Conservation (phyloP, 2,329 filamentous ascomycete species). For the Penicillium psychrosexuale region DNA sequence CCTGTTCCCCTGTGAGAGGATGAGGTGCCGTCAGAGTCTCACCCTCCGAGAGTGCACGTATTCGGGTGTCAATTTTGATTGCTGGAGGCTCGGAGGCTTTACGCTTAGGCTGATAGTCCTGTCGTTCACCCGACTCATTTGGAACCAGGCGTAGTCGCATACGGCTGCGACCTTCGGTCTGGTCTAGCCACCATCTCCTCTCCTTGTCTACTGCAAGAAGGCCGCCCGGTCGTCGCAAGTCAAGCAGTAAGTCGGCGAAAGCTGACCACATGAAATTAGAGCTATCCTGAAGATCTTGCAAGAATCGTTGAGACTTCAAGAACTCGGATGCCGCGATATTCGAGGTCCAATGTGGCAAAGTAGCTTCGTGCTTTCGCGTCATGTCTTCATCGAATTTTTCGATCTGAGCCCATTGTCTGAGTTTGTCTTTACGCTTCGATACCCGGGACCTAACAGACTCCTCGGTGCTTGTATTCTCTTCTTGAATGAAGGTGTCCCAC, state of each 20-base stretch:
- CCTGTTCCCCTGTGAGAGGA: conserved; percentile 30
- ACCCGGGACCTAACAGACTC: conserved; percentile 70
- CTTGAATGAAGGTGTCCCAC: conserved; percentile 83
- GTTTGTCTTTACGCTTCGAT: conserved; percentile 72
- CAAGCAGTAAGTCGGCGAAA: conserved; percentile 74
- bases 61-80: conserved; percentile 48
- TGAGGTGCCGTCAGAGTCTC: conserved; percentile 42
- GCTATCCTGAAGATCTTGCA: conserved; percentile 94
- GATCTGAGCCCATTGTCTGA: conserved; percentile 75
- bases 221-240: conserved; percentile 74
- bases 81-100: conserved; percentile 56
- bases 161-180: conserved; percentile 90
- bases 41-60: conserved; percentile 40
- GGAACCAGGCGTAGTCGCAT: conserved; percentile 88
- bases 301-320: conserved; percentile 80
- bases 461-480: conserved; percentile 76
- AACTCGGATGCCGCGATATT: conserved; percentile 93
- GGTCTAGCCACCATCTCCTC: conserved; percentile 85
- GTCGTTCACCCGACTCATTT: conserved; percentile 65
- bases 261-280: conserved; percentile 70
- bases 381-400: conserved; percentile 66
- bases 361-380: conserved; percentile 77
- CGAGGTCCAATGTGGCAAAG: conserved; percentile 87
- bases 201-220: conserved; percentile 66
- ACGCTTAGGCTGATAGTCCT: conserved; percentile 81